Base-by-base conservation (phyloP, 345 rosid genomes). In the Eucalyptus globulus region DNA sequence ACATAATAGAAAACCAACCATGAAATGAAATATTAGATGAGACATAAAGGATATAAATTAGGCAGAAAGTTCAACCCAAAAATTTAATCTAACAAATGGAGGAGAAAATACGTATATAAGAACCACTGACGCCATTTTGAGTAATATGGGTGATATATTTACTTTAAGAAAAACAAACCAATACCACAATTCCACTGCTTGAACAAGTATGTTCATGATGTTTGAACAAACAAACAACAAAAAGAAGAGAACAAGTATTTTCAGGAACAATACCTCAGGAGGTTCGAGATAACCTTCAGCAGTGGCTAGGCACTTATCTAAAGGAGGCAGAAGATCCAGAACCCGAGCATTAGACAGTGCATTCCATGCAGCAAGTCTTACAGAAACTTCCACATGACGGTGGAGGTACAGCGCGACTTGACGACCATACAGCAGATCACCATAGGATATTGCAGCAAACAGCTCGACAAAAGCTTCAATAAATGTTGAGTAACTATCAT, bases 221-320 rank as follows among this genome's bases (percentile, higher is more conserved):
- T 76, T 76, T 22, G 8, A 86, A 34, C 49, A 43, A 40, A 56
- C 67, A 87, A 53, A 53, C 65, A 22, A 56, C 29, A 53, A 29
- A 29, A 56, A 87, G 60, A 87, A n/a, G 13, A 87, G 49, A 67
- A 81, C 26, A 21, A 21, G 47, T 21, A 40, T 76, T 43, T 76
- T 34, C 86, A 89, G 24, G 29, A 76, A 37, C 47, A 11, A 85
- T 93, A 96, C 99, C 99, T 97, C 98, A 60, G 92, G 81, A 16
- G 98, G 99, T 92, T 94, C 97, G 8, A 97, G 97, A 91, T 96
- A 96, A 53, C 98, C 99, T 76, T 94, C 94, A 16, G 95, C 95
- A 86, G 90, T 89, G 88, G 94, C 96, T 88, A 95, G 69, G 92
- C 98, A 96, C 86, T 96, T 93, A 87, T 95, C 94, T 44, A 96